Evolutionary conservation across 2,329 filamentous ascomycete species (phyloP).

Genomic region (Thelonectria olida): DNA sequence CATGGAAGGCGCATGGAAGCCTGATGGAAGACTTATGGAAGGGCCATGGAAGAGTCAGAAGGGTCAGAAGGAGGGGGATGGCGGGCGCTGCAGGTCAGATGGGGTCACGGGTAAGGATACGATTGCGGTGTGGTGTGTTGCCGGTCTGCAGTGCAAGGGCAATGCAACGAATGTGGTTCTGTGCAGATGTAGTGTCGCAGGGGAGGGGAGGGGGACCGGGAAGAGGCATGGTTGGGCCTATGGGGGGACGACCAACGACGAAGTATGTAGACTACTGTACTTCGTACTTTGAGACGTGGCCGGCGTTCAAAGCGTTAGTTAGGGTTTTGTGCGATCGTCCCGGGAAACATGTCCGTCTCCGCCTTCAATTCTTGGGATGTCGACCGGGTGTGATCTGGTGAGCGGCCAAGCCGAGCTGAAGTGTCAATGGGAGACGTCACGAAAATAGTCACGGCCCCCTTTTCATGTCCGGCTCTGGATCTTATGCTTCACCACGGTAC

Average conservation of each 20-base stretch:
- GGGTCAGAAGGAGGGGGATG: background rate
- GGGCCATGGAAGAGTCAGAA: background rate
- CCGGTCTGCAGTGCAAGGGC: background rate
- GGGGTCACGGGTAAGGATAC: conserved; percentile 8
- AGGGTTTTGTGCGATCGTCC: conserved; percentile 5
- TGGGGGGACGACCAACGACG: conserved; percentile 7
- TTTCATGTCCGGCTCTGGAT: background rate
- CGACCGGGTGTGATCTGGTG: conserved; percentile 3
- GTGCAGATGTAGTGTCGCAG: conserved; percentile 4
- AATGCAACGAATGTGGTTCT: too few species aligned
- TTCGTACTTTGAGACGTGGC: background rate
- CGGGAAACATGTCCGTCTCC: conserved; percentile 3
- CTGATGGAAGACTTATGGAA: background rate
- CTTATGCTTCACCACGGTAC: background rate
- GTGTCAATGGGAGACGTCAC: background rate
- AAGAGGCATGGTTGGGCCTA: background rate
- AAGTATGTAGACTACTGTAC: background rate
- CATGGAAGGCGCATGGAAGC: conserved; percentile 12
- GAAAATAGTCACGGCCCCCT: background rate
- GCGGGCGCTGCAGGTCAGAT: conserved; percentile 4
- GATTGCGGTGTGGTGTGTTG: conserved; percentile 17
- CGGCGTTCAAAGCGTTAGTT: background rate
- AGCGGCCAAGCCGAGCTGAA: conserved; percentile 7
- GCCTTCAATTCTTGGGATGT: background rate
- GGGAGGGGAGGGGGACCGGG: background rate